Evolutionary conservation across 768 basidiomycete species (phyloP), one percentile per base, ranked within the genome.

Genomic region (Boletus tylopilopsis): DNA sequence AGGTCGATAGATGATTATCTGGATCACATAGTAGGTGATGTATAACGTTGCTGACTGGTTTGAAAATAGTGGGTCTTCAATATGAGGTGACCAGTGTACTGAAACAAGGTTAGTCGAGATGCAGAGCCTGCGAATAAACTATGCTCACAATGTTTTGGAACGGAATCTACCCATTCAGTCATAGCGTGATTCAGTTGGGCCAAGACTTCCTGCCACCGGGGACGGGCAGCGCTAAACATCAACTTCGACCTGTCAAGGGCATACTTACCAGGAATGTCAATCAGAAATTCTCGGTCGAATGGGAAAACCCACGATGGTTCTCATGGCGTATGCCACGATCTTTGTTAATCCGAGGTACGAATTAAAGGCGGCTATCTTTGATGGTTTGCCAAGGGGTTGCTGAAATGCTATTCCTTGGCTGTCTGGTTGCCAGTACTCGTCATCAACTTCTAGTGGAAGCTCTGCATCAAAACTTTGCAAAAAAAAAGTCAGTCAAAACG

Each of bases 391-490:
- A 12, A 69, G 61, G 10, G 89, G 90, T 56, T 92, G 91, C 51
- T 77, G 76, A 68, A 89, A 91, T 24, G 77, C 74, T 23, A 66
- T 62, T 10, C 70, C 64, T 12, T 78, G 72, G 47, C 75, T 75
- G 45, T 67, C 71, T 16, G 67, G 69, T 53, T 81, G 77, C 90
- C 89, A 94, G 61, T 82, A 90, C 53, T 84, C 80, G 57, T 87
- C 85, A 55, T 94, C 89, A 13, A 92, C 84, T 64, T 91, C 89
- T 12, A 88, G 74, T 34, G 89, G 89, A 29, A 88, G 70, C 39
- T 90, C 90, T 23, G 86, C 71, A 62, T 94, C 92, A 62, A 90
- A 90, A 64, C 90, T 93, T 55, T n/a, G 53, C 45, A 54, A 63
- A 24, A 35, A 46, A 10, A 19, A n/a, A 19, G 44, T 61, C 18